A percentile compares a stretch with the other conserved stretches of the same genome.
These are phyloP conservation scores for Arachnomyces sp. DNA, from an alignment of 2,329 filamentous ascomycete species.

Conservation along the genomic window DNA sequence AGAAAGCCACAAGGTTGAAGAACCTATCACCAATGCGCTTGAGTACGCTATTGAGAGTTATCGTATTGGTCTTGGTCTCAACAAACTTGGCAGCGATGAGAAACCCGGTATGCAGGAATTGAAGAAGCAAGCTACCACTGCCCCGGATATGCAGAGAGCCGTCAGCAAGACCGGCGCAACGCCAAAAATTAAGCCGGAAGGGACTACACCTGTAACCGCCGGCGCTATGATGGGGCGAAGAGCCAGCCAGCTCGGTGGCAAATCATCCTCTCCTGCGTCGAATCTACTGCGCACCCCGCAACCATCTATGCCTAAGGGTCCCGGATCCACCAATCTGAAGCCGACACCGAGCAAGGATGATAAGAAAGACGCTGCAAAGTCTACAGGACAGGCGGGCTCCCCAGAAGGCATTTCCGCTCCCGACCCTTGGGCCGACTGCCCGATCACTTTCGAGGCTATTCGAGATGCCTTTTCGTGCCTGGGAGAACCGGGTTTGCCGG, in stretches of 20 bases:
- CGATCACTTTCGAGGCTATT: slow-evolving; percentile 31
- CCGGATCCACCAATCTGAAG: slow-evolving; percentile 16
- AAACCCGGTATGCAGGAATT: slow-evolving; percentile 21
- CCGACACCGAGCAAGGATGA: slow-evolving; percentile 17
- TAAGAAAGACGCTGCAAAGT: slow-evolving; percentile 21
- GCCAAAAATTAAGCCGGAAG: slow-evolving; percentile 19
- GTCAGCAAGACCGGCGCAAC: slow-evolving; percentile 15
- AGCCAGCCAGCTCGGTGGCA: slow-evolving; percentile 26
- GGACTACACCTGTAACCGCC: slow-evolving; percentile 22
- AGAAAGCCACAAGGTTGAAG: slow-evolving; percentile 45
- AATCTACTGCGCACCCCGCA: slow-evolving; percentile 28
- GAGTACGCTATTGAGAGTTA: slow-evolving; percentile 50
- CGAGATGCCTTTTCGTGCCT: slow-evolving; percentile 31
- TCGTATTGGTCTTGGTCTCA: slow-evolving; percentile 41
- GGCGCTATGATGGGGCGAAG: slow-evolving; percentile 27
- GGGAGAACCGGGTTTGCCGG: slow-evolving; percentile 18
- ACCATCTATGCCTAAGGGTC: slow-evolving; percentile 18
- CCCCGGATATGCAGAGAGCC: slow-evolving; percentile 9
- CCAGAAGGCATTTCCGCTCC: slow-evolving; percentile 13
- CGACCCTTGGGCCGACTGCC: slow-evolving; percentile 32
- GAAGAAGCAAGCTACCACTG: slow-evolving; percentile 12
- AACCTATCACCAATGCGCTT: slow-evolving; percentile 46
- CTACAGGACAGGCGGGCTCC: slow-evolving; percentile 12
- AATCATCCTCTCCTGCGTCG: slow-evolving; percentile 26
- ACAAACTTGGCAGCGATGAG: slow-evolving; percentile 32